These are phyloP conservation scores for Durio zibethinus DNA, from an alignment of 345 rosid species.

Conservation along the genomic window DNA sequence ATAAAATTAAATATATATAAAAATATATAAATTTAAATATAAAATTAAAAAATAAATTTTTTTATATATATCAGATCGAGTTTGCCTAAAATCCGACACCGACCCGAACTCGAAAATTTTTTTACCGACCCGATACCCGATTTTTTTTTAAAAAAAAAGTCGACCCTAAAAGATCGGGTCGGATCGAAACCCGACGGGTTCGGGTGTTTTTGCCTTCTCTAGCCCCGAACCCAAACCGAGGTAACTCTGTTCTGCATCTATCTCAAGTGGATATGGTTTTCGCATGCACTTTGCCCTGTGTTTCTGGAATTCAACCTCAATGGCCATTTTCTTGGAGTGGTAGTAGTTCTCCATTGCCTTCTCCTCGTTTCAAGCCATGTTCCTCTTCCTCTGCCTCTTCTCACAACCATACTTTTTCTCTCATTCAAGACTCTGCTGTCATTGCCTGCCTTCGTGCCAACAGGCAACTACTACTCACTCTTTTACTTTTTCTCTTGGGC, in stretches of 20 bases:
- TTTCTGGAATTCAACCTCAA: background rate
- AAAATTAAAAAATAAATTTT: no score
- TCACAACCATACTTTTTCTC: conserved; percentile 20
- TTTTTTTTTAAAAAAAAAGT: no score
- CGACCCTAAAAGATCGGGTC: background rate
- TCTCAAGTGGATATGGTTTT: conserved; percentile 6
- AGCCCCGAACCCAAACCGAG: background rate
- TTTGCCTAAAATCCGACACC: no score
- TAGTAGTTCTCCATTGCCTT: background rate
- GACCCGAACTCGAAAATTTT: no score
- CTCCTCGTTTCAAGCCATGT: background rate
- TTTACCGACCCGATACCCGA: no score
- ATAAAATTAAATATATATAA: no score
- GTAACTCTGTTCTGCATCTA: background rate
- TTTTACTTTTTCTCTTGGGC: background rate
- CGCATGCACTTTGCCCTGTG: background rate
- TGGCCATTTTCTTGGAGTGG: background rate
- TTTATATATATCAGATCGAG: no score
- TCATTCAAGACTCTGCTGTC: conserved; percentile 41
- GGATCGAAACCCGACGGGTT: no score
- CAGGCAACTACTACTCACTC: background rate
- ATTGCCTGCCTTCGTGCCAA: conserved; percentile 61
- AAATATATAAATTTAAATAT: no score
- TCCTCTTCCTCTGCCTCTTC: background rate
- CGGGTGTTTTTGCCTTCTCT: no score